Base-by-base conservation (phyloP, 202 grass and related monocot species). In the Bolboschoenoplectus hybrid region DNA sequence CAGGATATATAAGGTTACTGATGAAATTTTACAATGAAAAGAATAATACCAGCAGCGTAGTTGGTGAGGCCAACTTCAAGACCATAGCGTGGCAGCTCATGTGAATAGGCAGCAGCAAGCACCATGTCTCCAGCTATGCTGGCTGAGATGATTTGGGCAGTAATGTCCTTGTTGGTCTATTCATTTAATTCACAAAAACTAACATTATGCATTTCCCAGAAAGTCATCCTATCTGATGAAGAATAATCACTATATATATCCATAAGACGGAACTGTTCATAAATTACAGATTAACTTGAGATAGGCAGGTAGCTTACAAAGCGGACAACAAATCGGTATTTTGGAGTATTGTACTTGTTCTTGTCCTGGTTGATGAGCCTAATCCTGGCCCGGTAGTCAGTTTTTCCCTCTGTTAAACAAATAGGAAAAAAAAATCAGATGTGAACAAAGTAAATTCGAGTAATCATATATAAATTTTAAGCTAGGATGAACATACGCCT, bases 11-110 rank as follows among this genome's bases (percentile, higher is more conserved):
- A 10, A 9, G 20, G 5, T 32, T 39, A 56, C 26, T 38, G 41
- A 1, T 41, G 6, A 38, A 38, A 9, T 7, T 14, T 17, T 35
- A 13, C 49, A 57, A 39, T 34, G 57, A 36, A 12, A 77, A 36
- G 10, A 19, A 81, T 11, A 56, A 78, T 89, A 94, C 93, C 90
- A 79, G 93, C 90, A 67, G 93, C 88, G 78, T 94, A 94, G 86
- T 94, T 94, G 82, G 93, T 94, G 51, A 94, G 88, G 44, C 91
- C 93, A 58, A 82, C 93, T 91, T 94, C 88, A 87, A 94, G 93
- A 47, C 93, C 93, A 89, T 86, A 94, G 32, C 0, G 90, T 12
- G 93, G 93, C 3, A 94, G 75, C 71, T 94, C 93, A 86, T 94
- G 93, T 9, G 93, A 89, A 79, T 94, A 94, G 19, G 93, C 93